phyloP scores from a whole-genome alignment of 306 rosid genomes.

The Canavalia ensiformis region DNA sequence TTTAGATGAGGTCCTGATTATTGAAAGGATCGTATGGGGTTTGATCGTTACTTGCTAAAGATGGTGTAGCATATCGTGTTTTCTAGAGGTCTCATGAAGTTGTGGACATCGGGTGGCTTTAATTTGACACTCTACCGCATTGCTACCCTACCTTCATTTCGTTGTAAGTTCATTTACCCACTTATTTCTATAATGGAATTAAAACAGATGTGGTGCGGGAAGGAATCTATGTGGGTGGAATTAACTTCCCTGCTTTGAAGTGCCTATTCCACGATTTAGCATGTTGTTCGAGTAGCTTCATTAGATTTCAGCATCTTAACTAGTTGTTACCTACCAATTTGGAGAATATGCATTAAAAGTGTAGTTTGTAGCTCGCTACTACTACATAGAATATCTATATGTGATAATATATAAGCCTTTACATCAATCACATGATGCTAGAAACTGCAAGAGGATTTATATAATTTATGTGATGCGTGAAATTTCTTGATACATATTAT shows the following conservation, averaged over 20 bases:
- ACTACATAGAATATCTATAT: neutral
- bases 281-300: neutral
- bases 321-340: neutral
- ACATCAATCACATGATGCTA: neutral
- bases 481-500: constrained; percentile 26
- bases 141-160: neutral
- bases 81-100: constrained; percentile 89
- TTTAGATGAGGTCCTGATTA: too few relatives aligned
- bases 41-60: too few relatives aligned
- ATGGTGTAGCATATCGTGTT: constrained; percentile 92
- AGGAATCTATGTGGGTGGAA: constrained; percentile 17
- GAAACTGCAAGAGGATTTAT: neutral
- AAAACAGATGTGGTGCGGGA: constrained; percentile 22
- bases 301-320: constrained; percentile 4
- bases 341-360: constrained; percentile 24
- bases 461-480: constrained; percentile 1
- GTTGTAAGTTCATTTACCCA: too few relatives aligned
- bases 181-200: neutral
- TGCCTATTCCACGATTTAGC: constrained; percentile 15
- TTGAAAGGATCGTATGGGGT: too few relatives aligned
- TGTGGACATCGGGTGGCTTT: constrained; percentile 85
- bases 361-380: constrained; percentile 16
- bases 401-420: neutral
- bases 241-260: neutral
- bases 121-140: constrained; percentile 18